Evolutionary conservation across 2,329 filamentous ascomycete genomes (phyloP).

Genomic region (Colletotrichum cordylinicola): DNA sequence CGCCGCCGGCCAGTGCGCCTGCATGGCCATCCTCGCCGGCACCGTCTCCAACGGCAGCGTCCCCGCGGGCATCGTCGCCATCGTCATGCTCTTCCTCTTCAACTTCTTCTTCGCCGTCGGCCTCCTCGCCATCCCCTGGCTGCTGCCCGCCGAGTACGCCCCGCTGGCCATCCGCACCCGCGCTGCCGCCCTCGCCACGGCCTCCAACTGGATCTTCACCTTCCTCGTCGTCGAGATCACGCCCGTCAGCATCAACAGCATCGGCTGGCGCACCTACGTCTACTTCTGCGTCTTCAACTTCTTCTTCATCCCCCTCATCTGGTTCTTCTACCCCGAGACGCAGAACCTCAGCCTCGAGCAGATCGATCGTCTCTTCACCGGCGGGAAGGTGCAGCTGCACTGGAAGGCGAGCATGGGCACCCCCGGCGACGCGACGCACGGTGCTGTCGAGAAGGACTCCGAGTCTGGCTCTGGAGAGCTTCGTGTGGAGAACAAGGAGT

Average conservation of each 20-base stretch:
- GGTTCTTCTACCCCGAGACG: conserved; percentile 55
- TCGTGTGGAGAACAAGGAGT: conserved; percentile 18
- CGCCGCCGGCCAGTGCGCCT: conserved; percentile 38
- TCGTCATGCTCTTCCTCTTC: conserved; percentile 49
- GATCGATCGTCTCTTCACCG: conserved; percentile 46
- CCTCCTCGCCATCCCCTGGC: conserved; percentile 43
- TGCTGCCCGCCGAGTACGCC: conserved; percentile 49
- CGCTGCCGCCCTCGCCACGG: conserved; percentile 42
- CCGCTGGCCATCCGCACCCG: conserved; percentile 43
- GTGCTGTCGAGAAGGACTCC: conserved; percentile 6
- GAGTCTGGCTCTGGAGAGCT: conserved; percentile 10
- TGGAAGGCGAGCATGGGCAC: conserved; percentile 37
- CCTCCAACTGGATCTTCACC: conserved; percentile 40
- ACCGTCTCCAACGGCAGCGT: conserved; percentile 44
- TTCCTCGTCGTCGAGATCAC: conserved; percentile 45
- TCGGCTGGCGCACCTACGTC: conserved; percentile 43
- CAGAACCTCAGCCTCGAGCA: conserved; percentile 54
- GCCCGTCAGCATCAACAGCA: conserved; percentile 39
- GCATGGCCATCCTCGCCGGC: conserved; percentile 52
- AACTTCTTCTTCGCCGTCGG: conserved; percentile 48
- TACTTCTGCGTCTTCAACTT: conserved; percentile 43
- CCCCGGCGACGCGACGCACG: conserved; percentile 27
- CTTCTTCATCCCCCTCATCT: conserved; percentile 47
- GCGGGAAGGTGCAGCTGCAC: conserved; percentile 33
- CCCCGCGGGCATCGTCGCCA: conserved; percentile 44